These are phyloP conservation scores for Cucumis hystrix DNA, from an alignment of 306 rosid species.

Conservation along the genomic window DNA sequence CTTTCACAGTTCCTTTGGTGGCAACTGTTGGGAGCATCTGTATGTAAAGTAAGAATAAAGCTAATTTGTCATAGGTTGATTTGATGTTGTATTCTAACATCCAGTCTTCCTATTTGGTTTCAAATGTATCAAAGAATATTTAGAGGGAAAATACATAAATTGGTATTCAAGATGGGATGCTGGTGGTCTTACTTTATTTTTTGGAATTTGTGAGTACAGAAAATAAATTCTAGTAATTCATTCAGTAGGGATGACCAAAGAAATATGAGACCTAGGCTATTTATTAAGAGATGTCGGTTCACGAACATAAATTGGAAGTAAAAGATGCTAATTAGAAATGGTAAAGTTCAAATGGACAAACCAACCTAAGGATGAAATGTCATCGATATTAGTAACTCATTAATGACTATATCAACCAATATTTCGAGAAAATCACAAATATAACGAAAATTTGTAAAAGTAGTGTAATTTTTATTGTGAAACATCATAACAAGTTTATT, in stretches of 20 bases:
- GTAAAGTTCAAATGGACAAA: not conserved
- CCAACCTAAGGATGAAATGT: not conserved
- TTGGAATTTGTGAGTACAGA: not conserved
- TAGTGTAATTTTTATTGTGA: no score
- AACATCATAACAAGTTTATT: no score
- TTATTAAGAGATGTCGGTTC: not conserved
- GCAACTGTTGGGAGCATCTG: not conserved
- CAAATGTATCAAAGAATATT: not conserved
- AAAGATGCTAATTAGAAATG: not conserved
- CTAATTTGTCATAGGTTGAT: not conserved
- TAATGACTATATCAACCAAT: no score
- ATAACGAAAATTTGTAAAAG: no score
- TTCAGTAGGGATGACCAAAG: not conserved
- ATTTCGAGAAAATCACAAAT: no score
- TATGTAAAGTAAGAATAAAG: not conserved
- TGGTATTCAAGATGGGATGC: not conserved
- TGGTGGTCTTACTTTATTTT: not conserved
- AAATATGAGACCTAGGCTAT: not conserved
- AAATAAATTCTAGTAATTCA: not conserved
- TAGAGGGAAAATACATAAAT: not conserved
- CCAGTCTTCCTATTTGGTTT: not conserved
- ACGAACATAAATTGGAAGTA: not conserved
- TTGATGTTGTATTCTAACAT: not conserved
- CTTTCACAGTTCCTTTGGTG: not conserved
- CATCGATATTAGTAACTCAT: no score